Evolutionary conservation across 1,284 basidiomycete genomes (phyloP), one percentile per base, ranked within the genome.

Genomic region (Fomitiporia mediterranea): DNA sequence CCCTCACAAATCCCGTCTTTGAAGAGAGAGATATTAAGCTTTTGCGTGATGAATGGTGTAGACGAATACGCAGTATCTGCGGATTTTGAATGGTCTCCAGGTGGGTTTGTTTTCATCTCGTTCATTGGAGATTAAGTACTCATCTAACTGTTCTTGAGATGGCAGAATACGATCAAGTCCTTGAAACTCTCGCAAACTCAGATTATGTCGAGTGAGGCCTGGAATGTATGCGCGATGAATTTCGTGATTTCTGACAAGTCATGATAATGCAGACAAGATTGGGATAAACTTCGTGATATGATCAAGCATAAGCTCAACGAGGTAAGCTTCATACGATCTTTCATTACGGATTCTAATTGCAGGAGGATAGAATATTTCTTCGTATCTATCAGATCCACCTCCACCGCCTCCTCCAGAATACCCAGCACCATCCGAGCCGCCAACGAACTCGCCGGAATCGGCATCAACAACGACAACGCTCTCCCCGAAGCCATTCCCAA

Each of bases 221-320:
- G 63, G 35, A 47, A 40, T 51, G 30, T 43, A 43, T 48, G 51
- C 32, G 35, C 37, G 39, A 37, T 9, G 28, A 6, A 27, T 50
- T 17, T 46, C 4, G 53, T 56, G 35, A 57, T 54, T 4, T 50
- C 59, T 61, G 48, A 60, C 55, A 51, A 46, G 53, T 64, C 34
- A n/a, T 59, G 58, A 53, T 35, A 53, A 52, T 54, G 44, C 71
- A 92, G 90, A 64, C 74, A 76, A 63, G 86, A 91, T 68, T 95
- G 92, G 92, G 67, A 77, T 11, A 72, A 77, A 27, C 75, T 94
- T 27, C 80, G 86, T 43, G 77, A 87, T 63, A 80, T 83, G 55
- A 80, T 92, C 65, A 91, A 89, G 66, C 69, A 78, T 65, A 88
- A 83, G 66, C 72, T 91, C 4, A 69, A 76, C 63, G 71, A 87